These are phyloP conservation scores for Miscanthus lutarioriparius DNA, from an alignment of 176 grass and related monocot genomes.

Conservation along the genomic window DNA sequence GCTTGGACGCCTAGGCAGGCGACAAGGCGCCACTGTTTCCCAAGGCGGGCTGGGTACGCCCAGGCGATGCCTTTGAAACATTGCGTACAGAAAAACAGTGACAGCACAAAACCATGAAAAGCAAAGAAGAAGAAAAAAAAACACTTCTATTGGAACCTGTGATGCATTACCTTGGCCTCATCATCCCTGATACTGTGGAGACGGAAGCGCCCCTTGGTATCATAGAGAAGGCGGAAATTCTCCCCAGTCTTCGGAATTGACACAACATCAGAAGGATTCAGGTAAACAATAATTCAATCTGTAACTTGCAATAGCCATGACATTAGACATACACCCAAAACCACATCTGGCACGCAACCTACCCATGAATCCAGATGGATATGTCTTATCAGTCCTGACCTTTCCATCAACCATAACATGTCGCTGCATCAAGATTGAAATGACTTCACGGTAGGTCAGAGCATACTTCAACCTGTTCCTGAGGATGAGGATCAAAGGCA, in stretches of 20 bases:
- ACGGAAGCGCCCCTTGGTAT: slow-evolving; percentile 56
- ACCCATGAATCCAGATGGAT: slow-evolving; percentile 55
- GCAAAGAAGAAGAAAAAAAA: neutral
- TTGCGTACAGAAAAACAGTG: neutral
- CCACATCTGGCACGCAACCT: neutral
- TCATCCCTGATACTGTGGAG: slow-evolving; percentile 48
- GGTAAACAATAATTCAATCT: neutral
- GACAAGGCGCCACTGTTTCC: too few relatives aligned
- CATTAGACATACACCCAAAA: neutral
- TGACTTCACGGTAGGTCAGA: slow-evolving; percentile 46
- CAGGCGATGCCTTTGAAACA: too few relatives aligned
- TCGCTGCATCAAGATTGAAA: slow-evolving; percentile 56
- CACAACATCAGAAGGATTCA: slow-evolving; percentile 39
- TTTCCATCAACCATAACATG: slow-evolving; percentile 53
- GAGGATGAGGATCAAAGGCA: slow-evolving; percentile 50
- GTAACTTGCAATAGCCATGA: neutral
- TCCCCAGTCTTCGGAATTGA: slow-evolving; percentile 49
- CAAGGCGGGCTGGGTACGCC: too few relatives aligned
- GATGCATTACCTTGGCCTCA: slow-evolving; percentile 39
- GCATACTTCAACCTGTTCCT: slow-evolving; percentile 62
- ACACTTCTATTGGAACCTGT: neutral
- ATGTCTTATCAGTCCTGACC: slow-evolving; percentile 57
- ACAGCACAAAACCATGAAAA: neutral
- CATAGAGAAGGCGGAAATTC: slow-evolving; percentile 47
- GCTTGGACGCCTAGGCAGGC: too few relatives aligned